Evolutionary conservation across 345 rosid genomes (phyloP).

Genomic region (Arabidopsis arenosa): DNA sequence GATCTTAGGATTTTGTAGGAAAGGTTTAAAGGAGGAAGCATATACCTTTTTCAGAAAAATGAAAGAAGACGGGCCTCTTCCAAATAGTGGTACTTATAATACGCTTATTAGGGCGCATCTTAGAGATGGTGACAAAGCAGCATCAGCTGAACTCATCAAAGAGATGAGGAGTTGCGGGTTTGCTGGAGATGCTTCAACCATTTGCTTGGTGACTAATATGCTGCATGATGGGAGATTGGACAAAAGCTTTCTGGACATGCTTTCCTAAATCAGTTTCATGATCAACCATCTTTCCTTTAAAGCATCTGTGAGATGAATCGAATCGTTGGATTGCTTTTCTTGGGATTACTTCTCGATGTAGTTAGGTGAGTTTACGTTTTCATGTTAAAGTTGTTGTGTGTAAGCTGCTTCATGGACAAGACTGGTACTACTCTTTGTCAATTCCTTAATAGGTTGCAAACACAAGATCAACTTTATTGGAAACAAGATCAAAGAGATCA

Average conservation of each 20-base stretch:
- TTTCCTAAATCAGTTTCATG: neutral
- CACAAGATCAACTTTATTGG: conserved; percentile 10
- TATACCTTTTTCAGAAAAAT: neutral
- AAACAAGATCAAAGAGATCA: conserved; percentile 13
- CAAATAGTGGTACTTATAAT: neutral
- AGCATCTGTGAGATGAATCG: neutral
- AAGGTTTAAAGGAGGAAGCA: neutral
- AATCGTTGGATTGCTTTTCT: neutral
- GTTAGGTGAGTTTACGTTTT: neutral
- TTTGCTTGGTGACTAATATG: neutral
- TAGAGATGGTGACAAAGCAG: neutral
- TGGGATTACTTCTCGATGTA: neutral
- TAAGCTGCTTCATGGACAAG: neutral
- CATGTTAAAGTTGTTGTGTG: neutral
- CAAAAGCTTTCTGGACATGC: conserved; percentile 2
- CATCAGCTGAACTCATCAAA: neutral
- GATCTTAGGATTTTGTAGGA: conserved; percentile 1
- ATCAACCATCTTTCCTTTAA: neutral
- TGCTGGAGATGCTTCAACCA: neutral
- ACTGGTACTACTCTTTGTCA: neutral
- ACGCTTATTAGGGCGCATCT: neutral
- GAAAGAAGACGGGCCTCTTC: conserved; percentile 8
- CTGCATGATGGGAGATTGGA: conserved; percentile 15
- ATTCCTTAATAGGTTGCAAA: neutral
- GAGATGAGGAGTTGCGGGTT: neutral